Base-by-base conservation (phyloP, 208 protist genomes). In the Lotmaria passim region DNA sequence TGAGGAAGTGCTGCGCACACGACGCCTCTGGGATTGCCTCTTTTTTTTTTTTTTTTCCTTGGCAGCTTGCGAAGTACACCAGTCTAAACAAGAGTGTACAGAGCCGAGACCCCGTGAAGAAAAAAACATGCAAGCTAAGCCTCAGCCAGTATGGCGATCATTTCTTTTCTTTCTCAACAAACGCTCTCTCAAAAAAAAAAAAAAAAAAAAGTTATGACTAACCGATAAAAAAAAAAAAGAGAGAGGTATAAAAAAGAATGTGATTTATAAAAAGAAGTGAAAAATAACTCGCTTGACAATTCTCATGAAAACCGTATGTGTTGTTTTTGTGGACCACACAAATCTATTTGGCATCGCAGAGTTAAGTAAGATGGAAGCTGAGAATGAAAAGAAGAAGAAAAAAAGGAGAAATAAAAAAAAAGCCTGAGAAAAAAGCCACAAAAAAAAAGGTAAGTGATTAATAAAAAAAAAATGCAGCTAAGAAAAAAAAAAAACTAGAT, bases 381-480 rank as follows among this genome's bases (percentile, higher is more conserved):
- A n/a, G n/a, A n/a, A n/a, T n/a, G n/a, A n/a, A n/a, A n/a, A n/a
- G n/a, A 19, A 3, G 15, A 19, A 17, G 15, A 3, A 41, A 41
- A 46, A 46, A 46, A 21, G n/a, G n/a, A 46, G 41, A 3, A 19
- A 46, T 10, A 46, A 46, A 46, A 19, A 19, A 46, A 3, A 3
- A 46, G n/a, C 36, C 12, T 12, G 36, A 43, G n/a, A 59, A 57
- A 38, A 64, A 56, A 55, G 26, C 65, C 41, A 46, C 14, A 15
- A 15, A 46, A 46, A 46, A 15, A 46, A 46, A 4, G n/a, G 11
- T 17, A 46, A 21, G 11, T 46, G 41, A 19, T 46, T 46, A 17
- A 10, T 17, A 46, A 15, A 46, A 46, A 46, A 39, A 6, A 39
- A 39, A 39, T 39, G 36, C 6, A 39, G 36, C 6, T 6, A 12